phyloP scores from a whole-genome alignment of 495 filamentous ascomycete species.

The Tuber borchii region DNA sequence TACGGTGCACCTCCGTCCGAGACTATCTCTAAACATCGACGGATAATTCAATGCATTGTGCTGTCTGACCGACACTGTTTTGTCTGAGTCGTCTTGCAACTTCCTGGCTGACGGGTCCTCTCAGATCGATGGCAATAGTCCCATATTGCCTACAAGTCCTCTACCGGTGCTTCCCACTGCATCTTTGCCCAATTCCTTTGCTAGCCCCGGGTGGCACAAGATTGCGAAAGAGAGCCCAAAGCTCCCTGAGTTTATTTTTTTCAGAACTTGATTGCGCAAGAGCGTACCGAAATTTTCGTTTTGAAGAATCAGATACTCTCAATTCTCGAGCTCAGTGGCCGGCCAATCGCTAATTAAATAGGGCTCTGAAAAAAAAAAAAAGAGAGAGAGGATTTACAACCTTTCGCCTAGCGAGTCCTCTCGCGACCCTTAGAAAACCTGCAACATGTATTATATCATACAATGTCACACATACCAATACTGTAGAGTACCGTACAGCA shows the following conservation, averaged over 20 bases:
- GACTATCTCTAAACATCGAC: background rate
- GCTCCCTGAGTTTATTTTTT: background rate
- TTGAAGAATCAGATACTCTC: background rate
- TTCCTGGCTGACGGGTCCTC: background rate
- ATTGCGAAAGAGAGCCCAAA: background rate
- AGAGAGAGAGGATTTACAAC: background rate
- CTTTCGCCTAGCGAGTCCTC: background rate
- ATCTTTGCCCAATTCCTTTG: background rate
- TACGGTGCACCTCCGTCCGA: background rate
- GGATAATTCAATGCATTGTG: background rate
- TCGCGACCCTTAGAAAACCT: background rate
- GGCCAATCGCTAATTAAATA: background rate
- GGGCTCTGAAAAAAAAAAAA: background rate
- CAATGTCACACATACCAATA: background rate
- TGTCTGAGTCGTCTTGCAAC: background rate
- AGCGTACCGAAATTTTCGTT: background rate
- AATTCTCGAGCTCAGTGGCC: background rate
- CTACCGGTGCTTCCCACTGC: background rate
- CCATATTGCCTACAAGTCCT: background rate
- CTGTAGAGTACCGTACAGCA: too few relatives aligned
- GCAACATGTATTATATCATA: background rate
- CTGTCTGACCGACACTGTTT: background rate
- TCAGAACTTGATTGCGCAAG: background rate
- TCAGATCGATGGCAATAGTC: background rate
- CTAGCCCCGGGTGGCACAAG: background rate